Evolutionary conservation across 163 green algal genomes (phyloP).

Genomic region (Trebouxiophyceae sp.): DNA sequence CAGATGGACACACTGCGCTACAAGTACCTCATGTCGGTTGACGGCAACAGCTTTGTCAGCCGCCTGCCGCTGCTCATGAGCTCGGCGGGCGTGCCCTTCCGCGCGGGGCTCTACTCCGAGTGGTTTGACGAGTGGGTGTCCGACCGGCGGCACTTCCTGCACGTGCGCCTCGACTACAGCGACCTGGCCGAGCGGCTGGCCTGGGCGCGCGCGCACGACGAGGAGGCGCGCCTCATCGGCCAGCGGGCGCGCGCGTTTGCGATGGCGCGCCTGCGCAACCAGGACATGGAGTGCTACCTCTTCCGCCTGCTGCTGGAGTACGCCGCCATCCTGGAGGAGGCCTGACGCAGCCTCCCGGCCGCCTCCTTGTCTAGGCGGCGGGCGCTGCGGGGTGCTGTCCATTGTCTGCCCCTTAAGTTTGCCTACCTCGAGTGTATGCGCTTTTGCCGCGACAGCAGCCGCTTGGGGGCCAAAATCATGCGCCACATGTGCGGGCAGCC

Average conservation of each 20-base stretch:
- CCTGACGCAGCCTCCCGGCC: too few relatives aligned
- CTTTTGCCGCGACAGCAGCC: too few relatives aligned
- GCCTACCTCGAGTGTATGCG: too few relatives aligned
- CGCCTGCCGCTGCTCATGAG: slow-evolving; percentile 3
- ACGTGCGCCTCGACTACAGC: slow-evolving; percentile 6
- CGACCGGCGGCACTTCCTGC: slow-evolving; percentile 4
- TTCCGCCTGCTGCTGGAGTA: slow-evolving; percentile 14
- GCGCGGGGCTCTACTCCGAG: slow-evolving; percentile 8
- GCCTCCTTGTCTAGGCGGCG: too few relatives aligned
- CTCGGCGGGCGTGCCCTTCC: background rate
- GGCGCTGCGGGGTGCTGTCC: too few relatives aligned
- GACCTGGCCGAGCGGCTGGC: slow-evolving; percentile 2
- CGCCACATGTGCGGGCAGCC: too few relatives aligned
- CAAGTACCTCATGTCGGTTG: slow-evolving; percentile 8
- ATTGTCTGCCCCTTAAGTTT: too few relatives aligned
- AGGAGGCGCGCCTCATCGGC: slow-evolving; percentile 3
- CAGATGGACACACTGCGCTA: background rate
- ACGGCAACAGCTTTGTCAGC: slow-evolving; percentile 12
- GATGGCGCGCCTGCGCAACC: background rate
- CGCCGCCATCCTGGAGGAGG: slow-evolving; percentile 4
- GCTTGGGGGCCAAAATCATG: too few relatives aligned
- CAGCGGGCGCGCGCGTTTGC: background rate
- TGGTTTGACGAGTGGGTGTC: slow-evolving; percentile 11
- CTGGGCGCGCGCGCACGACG: slow-evolving; percentile 6
- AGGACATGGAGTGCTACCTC: slow-evolving; percentile 12